Conservation (phyloP, 345 rosid genomes). For the Turritis glabra region DNA sequence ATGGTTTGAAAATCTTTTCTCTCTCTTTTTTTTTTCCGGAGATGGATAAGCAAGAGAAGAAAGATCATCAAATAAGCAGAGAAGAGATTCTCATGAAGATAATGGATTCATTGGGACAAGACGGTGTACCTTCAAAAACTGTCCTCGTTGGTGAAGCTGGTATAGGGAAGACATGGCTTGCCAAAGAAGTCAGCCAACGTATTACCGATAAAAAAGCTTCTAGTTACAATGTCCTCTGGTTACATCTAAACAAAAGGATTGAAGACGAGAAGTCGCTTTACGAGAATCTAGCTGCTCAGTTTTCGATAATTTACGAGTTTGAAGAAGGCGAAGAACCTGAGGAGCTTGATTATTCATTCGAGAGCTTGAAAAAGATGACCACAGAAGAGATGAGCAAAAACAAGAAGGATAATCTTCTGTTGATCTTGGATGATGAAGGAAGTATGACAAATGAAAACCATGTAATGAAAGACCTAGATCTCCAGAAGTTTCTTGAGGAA, state of each 20-base stretch:
- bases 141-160: slow-evolving; percentile 40
- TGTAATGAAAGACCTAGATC: neutral
- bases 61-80: neutral
- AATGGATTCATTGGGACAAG: neutral
- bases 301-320: slow-evolving; percentile 25
- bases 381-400: neutral
- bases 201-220: neutral
- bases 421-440: slow-evolving; percentile 52
- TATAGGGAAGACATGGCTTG: slow-evolving; percentile 42
- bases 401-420: slow-evolving; percentile 35
- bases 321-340: slow-evolving; percentile 40
- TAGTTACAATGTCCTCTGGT: slow-evolving; percentile 27
- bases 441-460: neutral
- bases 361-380: slow-evolving; percentile 5
- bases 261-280: slow-evolving; percentile 10
- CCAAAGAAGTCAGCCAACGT: slow-evolving; percentile 22
- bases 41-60: slow-evolving; percentile 26
- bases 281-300: slow-evolving; percentile 44
- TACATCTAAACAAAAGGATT: slow-evolving; percentile 29
- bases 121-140: slow-evolving; percentile 10
- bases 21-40: neutral
- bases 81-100: slow-evolving; percentile 2
- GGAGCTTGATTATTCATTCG: neutral
- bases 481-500: neutral
- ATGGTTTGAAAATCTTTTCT: neutral